These are phyloP conservation scores for Anthracocystis walkeri DNA, from an alignment of 1,284 basidiomycete species.

Conservation along the genomic window DNA sequence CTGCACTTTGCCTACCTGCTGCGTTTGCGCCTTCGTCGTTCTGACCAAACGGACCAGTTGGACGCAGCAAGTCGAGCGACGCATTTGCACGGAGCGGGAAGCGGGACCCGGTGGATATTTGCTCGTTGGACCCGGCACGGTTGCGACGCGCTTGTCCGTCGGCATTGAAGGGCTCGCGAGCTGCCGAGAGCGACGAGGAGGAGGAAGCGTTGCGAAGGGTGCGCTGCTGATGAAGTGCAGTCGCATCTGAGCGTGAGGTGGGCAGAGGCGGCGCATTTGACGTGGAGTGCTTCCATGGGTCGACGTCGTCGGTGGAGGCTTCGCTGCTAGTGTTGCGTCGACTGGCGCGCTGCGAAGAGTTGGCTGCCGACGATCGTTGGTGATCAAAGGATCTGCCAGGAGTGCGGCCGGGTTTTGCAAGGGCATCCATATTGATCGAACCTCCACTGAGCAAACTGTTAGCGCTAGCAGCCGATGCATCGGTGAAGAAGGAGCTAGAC, in stretches of 20 bases:
- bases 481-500: conserved; percentile 27
- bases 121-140: conserved; percentile 44
- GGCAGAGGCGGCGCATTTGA: conserved; percentile 12
- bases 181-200: conserved; percentile 37
- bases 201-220: conserved; percentile 37
- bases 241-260: conserved; percentile 18
- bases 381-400: conserved; percentile 36
- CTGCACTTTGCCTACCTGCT: conserved; percentile 9
- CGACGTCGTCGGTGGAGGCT: conserved; percentile 27
- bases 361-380: conserved; percentile 21
- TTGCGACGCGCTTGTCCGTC: conserved; percentile 13
- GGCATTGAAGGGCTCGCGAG: conserved; percentile 11
- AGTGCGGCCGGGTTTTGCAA: conserved; percentile 33
- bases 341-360: conserved; percentile 4
- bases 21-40: conserved; percentile 3
- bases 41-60: conserved; percentile 9
- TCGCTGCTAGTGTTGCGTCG: conserved; percentile 30
- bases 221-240: conserved; percentile 15
- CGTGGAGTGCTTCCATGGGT: conserved; percentile 8
- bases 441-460: conserved; percentile 13
- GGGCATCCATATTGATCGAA: conserved; percentile 36
- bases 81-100: conserved; percentile 15
- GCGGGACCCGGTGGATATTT: conserved; percentile 2
- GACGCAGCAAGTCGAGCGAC: conserved; percentile 39
- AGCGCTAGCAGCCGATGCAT: conserved; percentile 18